A percentile compares a stretch with the other conserved stretches of the same genome.
These are phyloP conservation scores for Litsea cubeba DNA, from an alignment of 164 flowering plant genomes.

Conservation along the genomic window DNA sequence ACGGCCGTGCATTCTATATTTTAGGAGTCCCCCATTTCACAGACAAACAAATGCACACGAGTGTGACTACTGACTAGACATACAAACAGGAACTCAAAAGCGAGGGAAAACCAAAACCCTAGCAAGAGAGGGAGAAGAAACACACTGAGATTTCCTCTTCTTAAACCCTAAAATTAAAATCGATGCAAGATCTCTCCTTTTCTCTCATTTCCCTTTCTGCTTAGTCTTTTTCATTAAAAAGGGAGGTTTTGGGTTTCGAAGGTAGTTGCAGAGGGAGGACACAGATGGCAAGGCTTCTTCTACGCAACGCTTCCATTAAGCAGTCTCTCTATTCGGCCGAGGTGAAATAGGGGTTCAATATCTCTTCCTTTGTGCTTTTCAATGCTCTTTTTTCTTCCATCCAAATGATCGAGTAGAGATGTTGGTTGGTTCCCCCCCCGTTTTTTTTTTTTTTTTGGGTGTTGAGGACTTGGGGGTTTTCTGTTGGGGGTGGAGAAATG, in stretches of 20 bases:
- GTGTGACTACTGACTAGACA: no score
- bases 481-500: not conserved
- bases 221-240: not conserved
- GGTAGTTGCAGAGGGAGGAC: not conserved
- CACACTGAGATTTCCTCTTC: not conserved
- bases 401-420: not conserved
- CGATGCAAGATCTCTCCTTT: not conserved
- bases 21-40: no score
- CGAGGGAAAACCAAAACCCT: no score
- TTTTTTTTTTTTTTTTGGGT: not conserved
- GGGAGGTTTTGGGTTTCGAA: no score
- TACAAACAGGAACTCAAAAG: no score
- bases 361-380: not conserved
- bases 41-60: no score
- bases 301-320: slow-evolving; percentile 33
- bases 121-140: not conserved
- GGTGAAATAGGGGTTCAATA: slow-evolving; percentile 23
- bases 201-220: not conserved
- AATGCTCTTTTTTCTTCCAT: not conserved
- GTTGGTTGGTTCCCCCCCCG: not conserved
- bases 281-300: slow-evolving; percentile 60
- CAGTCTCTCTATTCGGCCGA: slow-evolving; percentile 31
- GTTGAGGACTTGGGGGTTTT: not conserved
- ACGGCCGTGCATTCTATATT: no score
- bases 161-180: not conserved